A percentile compares a stretch with the other conserved stretches of the same genome.
These are phyloP conservation scores for Claviceps sp. DNA, from an alignment of 2,329 filamentous ascomycete species.

Conservation along the genomic window DNA sequence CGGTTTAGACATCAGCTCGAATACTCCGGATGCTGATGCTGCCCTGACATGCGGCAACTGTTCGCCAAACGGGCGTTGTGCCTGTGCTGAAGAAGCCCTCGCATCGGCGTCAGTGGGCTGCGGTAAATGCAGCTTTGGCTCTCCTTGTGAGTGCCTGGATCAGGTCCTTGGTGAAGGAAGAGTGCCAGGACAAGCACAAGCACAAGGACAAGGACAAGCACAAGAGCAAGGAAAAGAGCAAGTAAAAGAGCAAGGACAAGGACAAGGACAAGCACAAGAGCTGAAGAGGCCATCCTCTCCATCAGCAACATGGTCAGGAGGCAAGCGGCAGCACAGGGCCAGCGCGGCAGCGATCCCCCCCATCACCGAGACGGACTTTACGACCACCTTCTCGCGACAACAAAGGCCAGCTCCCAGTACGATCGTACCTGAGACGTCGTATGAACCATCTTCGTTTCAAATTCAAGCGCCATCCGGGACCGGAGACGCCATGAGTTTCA, in stretches of 20 bases:
- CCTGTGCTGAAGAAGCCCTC: conserved; percentile 46
- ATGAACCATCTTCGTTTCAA: conserved; percentile 2
- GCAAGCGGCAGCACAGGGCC: conserved; percentile 40
- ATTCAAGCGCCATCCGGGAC: conserved; percentile 22
- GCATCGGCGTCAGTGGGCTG: conserved; percentile 45
- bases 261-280: conserved; percentile 10
- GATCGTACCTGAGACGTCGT: background rate
- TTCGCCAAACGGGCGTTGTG: conserved; percentile 37
- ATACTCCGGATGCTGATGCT: conserved; percentile 15
- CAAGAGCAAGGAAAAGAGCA: no score
- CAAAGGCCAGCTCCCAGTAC: conserved; percentile 12
- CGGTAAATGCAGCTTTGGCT: conserved; percentile 49
- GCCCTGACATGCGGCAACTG: conserved; percentile 43
- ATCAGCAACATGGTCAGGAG: conserved; percentile 26
- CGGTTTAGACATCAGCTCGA: conserved; percentile 16
- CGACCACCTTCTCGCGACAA: conserved; percentile 42
- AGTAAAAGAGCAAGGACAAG: no score
- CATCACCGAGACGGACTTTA: conserved; percentile 61
- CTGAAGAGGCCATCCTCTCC: conserved; percentile 39
- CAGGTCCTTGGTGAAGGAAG: conserved; percentile 30
- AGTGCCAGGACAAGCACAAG: no score
- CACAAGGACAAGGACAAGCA: no score
- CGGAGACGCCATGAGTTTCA: conserved; percentile 29
- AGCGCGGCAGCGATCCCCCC: conserved; percentile 26
- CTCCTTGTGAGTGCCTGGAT: conserved; percentile 50